These are phyloP conservation scores for Moricandia moricandioides DNA, from an alignment of 345 rosid genomes.

Conservation along the genomic window DNA sequence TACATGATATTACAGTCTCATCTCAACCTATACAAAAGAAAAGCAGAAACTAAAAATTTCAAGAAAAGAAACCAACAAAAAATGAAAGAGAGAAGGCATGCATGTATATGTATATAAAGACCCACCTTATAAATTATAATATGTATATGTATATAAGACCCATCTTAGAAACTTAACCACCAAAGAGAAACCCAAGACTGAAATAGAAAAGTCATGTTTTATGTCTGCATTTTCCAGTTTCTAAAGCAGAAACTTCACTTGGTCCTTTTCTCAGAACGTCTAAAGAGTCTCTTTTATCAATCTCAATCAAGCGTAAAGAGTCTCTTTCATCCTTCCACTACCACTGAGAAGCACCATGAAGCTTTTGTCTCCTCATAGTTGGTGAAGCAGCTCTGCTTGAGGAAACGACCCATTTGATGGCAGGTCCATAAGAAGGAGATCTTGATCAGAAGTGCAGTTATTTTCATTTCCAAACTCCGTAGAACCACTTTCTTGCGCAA, in stretches of 20 bases:
- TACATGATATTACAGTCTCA: conserved; percentile 13
- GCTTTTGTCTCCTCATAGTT: conserved; percentile 20
- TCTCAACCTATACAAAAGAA: conserved; percentile 7
- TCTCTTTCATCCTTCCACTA: background rate
- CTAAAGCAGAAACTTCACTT: conserved; percentile 33
- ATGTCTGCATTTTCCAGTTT: conserved; percentile 22
- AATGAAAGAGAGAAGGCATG: background rate
- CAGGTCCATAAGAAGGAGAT: conserved; percentile 70
- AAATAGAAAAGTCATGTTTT: background rate
- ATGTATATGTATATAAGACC: conserved; percentile 14
- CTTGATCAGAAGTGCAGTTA: conserved; percentile 68
- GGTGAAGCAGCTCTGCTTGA: conserved; percentile 83
- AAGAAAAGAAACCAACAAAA: background rate
- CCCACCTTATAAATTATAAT: background rate
- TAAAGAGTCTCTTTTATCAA: conserved; percentile 13
- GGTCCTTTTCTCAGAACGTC: conserved; percentile 16
- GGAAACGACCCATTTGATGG: conserved; percentile 83
- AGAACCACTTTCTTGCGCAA: conserved; percentile 43
- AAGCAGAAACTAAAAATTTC: background rate
- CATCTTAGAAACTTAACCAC: conserved; percentile 27
- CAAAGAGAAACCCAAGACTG: conserved; percentile 25
- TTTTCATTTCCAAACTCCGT: conserved; percentile 41
- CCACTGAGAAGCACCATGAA: conserved; percentile 11
- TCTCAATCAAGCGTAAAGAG: background rate
- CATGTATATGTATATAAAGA: background rate